Evolutionary conservation across 2,329 filamentous ascomycete genomes (phyloP).

Genomic region (Chaetomiaceae sp.): DNA sequence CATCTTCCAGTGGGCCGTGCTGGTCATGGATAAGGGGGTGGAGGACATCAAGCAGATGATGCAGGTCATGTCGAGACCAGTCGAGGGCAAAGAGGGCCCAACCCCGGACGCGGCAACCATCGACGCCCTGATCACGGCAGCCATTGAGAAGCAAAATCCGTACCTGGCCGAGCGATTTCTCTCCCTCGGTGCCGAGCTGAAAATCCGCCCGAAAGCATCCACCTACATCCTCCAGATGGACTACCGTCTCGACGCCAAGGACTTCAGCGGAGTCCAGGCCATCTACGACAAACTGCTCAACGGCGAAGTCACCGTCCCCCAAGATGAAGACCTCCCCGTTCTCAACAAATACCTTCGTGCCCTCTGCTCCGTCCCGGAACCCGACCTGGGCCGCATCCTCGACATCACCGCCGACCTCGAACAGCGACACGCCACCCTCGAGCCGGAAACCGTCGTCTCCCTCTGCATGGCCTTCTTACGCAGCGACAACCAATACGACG

Average conservation of each 20-base stretch:
- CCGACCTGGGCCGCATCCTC: slow-evolving; percentile 67
- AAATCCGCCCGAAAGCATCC: slow-evolving; percentile 61
- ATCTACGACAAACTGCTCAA: slow-evolving; percentile 60
- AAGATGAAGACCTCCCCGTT: slow-evolving; percentile 54
- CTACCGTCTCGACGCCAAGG: slow-evolving; percentile 67
- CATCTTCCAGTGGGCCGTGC: slow-evolving; percentile 70
- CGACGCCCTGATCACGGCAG: slow-evolving; percentile 70
- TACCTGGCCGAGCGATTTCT: slow-evolving; percentile 72
- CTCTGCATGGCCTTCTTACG: slow-evolving; percentile 71
- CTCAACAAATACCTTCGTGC: slow-evolving; percentile 70
- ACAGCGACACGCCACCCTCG: slow-evolving; percentile 63
- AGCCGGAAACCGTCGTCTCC: slow-evolving; percentile 67
- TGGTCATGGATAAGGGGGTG: slow-evolving; percentile 62
- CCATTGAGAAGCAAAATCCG: slow-evolving; percentile 64
- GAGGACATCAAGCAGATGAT: slow-evolving; percentile 73
- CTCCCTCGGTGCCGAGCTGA: slow-evolving; percentile 59
- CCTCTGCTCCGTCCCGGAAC: slow-evolving; percentile 56
- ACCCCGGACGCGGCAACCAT: slow-evolving; percentile 66
- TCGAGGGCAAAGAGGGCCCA: slow-evolving; percentile 39
- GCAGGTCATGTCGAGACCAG: slow-evolving; percentile 55
- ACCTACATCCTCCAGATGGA: slow-evolving; percentile 73
- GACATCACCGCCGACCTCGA: slow-evolving; percentile 70
- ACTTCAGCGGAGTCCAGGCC: slow-evolving; percentile 64
- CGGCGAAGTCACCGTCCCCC: slow-evolving; percentile 41
- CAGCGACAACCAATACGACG: slow-evolving; percentile 71